Evolutionary conservation across 2,329 filamentous ascomycete genomes (phyloP), one percentile per base, ranked within the genome.

Genomic region (Hymenoscyphus repandus): DNA sequence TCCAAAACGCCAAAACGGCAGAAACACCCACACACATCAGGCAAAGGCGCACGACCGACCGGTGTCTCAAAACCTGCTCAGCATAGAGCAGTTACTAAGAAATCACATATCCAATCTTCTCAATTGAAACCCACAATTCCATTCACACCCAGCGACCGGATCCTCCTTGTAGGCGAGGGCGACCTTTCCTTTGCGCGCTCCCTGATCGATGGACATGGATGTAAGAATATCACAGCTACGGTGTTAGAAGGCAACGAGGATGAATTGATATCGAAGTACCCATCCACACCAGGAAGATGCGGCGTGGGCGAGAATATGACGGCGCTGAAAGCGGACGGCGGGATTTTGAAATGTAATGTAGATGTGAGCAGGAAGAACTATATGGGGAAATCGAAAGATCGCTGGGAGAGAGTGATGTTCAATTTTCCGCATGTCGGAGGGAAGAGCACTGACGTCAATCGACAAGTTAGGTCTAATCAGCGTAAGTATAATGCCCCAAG

Each of bases 341-440:
- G 69, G 50, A 66, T 66, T 31, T 72, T 89, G 1, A 66, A 80
- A 33, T 86, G 82, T 71, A 70, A 70, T 48, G 72, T 90, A 56
- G 86, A 91, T 68, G 88, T 85, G 1, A 82, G 77, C 39, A 85
- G 78, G 20, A 60, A 49, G 46, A 44, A 44, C 32, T 33, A 36
- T 34, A 67, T 38, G 50, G 52, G 32, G 51, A 56, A 49, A 20
- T n/a, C 15, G 17, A 60, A 50, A 62, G 69, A 70, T 3, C 69
- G 73, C 3, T 91, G 86, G 76, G 84, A 95, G 68, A 79, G 82
- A 50, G 85, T 97, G 55, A 76, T 92, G 58, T 99, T 97, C 80
- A 96, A 96, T 75, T 99, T 99, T 69, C 93, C 93, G 33, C 93
- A 99, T 72, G 87, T 95, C 3, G 93, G 93, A 57, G 93, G 93